Evolutionary conservation across 768 basidiomycete genomes (phyloP), one percentile per base, ranked within the genome.

Genomic region (Lactifluus hygrophoroides): DNA sequence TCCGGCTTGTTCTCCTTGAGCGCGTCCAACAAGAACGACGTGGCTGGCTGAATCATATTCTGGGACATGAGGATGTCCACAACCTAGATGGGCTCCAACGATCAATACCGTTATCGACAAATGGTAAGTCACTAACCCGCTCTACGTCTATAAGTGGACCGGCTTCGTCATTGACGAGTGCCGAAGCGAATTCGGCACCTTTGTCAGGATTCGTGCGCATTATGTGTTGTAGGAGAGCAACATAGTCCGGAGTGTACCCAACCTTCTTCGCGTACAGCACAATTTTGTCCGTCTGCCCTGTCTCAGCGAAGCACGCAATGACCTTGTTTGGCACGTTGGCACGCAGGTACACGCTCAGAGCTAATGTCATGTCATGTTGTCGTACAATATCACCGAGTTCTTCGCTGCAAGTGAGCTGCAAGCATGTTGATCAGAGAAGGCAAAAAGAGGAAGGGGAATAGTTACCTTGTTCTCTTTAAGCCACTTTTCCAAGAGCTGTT

Each of bases 51-150:
- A 57, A 98, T 94, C 93, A 98, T 92, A 74, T 97, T 98, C 70
- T 96, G 94, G 0, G 89, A 88, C 93, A 97, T 96, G 78, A 99
- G 98, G 66, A 98, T 96, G 67, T 99, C 96, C 60, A 97, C 94
- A 54, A 97, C 90, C 85, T 88, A 55, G 51, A 16, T n/a, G 56
- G 64, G 2, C 59, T 54, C 32, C 51, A 46, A 52, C 44, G 46
- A 28, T 43, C 5, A 40, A 16, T 8, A 4, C 16, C 45, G 44
- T 42, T 23, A 23, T 21, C 7, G 23, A 42, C 32, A 38, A 21
- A 45, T 50, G 43, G 21, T 43, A 35, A 49, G 37, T 49, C 27
- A 72, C 82, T 59, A 66, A 87, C 94, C 53, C 94, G 78, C 71
- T 98, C 95, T 57, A 98, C 74, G 66, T 99, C 95, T 43, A 98